A percentile compares a stretch with the other conserved stretches of the same genome.
Conservation (phyloP, 1,284 basidiomycete genomes). For the Moesziomyces sp. region DNA sequence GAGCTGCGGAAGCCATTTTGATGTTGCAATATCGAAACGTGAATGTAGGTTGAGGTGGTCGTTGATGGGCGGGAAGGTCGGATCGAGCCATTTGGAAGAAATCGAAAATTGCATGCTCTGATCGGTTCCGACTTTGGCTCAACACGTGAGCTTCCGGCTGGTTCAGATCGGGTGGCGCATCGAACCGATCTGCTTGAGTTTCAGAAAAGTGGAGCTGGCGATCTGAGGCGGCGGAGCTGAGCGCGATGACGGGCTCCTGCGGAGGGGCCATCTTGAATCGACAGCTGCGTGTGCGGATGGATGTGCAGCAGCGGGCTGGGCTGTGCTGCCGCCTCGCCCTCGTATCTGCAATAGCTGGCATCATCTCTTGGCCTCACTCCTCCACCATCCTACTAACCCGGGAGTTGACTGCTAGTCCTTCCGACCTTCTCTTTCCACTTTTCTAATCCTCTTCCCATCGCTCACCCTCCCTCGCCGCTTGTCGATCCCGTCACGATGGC, state of each 20-base stretch:
- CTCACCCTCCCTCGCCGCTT: background rate
- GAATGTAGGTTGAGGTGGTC: background rate
- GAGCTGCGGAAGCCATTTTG: constrained; percentile 25
- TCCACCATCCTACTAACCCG: constrained; percentile 1
- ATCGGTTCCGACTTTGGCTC: constrained; percentile 25
- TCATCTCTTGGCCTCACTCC: background rate
- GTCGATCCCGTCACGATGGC: constrained; percentile 34
- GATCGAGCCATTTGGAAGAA: background rate
- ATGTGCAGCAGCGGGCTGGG: too few relatives aligned
- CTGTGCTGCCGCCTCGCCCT: too few relatives aligned
- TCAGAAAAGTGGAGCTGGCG: too few relatives aligned
- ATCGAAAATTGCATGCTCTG: constrained; percentile 1
- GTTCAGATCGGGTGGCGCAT: too few relatives aligned
- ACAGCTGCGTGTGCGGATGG: too few relatives aligned
- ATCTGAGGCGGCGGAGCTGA: too few relatives aligned
- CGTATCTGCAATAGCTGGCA: background rate
- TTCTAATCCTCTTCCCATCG: too few relatives aligned
- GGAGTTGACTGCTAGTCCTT: constrained; percentile 63
- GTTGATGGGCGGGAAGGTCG: background rate
- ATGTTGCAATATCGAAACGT: background rate
- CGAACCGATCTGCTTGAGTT: too few relatives aligned
- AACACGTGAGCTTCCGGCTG: too few relatives aligned
- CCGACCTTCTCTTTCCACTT: background rate
- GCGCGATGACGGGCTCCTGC: too few relatives aligned
- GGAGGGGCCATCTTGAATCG: too few relatives aligned